These are phyloP conservation scores for Rhododendron henanense DNA, from an alignment of 148 eudicot genomes.

Conservation along the genomic window DNA sequence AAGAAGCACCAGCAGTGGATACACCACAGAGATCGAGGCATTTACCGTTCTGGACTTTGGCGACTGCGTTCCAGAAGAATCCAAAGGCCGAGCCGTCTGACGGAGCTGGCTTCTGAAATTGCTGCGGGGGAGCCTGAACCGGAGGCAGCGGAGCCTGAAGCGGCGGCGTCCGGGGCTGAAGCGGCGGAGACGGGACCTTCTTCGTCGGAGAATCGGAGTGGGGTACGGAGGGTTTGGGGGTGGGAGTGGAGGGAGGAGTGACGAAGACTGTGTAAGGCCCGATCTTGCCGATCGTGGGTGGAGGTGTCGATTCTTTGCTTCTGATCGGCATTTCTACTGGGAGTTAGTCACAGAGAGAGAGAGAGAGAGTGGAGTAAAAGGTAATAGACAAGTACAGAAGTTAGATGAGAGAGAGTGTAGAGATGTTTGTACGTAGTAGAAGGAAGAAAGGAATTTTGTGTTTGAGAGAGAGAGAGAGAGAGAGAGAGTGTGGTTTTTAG, in stretches of 20 bases:
- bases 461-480: not conserved
- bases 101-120: conserved; percentile 28
- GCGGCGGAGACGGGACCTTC: conserved; percentile 18
- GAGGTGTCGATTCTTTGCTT: conserved; percentile 44
- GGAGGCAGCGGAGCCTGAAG: conserved; percentile 31
- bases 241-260: conserved; percentile 64
- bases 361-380: not conserved
- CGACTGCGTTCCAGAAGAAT: conserved; percentile 60
- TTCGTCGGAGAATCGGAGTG: conserved; percentile 10
- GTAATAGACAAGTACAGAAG: not conserved
- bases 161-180: conserved; percentile 14
- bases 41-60: conserved; percentile 74
- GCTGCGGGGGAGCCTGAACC: conserved; percentile 69
- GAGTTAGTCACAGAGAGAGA: not conserved
- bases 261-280: conserved; percentile 93
- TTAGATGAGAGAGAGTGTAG: not conserved
- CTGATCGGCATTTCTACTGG: conserved; percentile 27
- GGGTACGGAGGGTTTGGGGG: conserved; percentile 1
- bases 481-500: not conserved
- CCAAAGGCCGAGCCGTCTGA: conserved; percentile 28
- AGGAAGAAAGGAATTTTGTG: not conserved
- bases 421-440: not conserved
- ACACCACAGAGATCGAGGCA: not conserved
- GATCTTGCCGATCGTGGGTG: conserved; percentile 87
- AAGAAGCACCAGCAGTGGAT: not conserved